Evolutionary conservation across 768 basidiomycete genomes (phyloP), one percentile per base, ranked within the genome.

Genomic region (Mycena vulgaris): DNA sequence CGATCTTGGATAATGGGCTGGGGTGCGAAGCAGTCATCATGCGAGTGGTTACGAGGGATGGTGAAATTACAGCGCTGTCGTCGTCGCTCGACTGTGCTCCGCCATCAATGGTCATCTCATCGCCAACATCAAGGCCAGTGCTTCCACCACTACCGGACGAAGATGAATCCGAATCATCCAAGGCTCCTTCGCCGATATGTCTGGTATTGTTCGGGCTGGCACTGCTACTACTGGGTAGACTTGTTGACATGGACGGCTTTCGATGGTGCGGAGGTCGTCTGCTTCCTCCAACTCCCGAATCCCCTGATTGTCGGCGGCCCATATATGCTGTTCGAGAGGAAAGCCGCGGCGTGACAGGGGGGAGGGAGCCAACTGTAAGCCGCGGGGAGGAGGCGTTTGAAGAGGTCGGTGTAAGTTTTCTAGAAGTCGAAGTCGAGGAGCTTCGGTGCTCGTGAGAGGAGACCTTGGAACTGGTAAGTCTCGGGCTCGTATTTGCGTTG

Each of bases 111-210:
- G 75, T 77, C 51, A 71, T 75, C 39, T 76, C 76, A 42, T 78
- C 79, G 39, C 74, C 80, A 58, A 69, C 80, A 59, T 70, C 75
- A 27, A 80, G 81, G n/a, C 74, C 75, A 13, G 79, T 82, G 31
- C 79, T 85, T 9, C 77, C 79, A 47, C 76, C 83, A 66, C 78
- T 79, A 28, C 81, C 86, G 2, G 87, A 88, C 0, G 92, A 93
- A 2, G 86, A 87, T 1, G 92, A 93, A 80, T 94, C 93, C 0
- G 92, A 94, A 75, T 94, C 93, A 66, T 92, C 91, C 5, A 95
- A 79, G 1, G 91, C 92, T 30, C 93, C 93, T 75, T 94, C 94
- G 5, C 93, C 93, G 14, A 91, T 88, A 74, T 93, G 90, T 2
- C 88, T 83, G 35, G 72, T 73, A 35, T 73, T 73, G 35, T 51